A percentile compares a stretch with the other conserved stretches of the same genome.
Conservation (phyloP, 352 stramenopile species). For the Phytophthora pinifolia region DNA sequence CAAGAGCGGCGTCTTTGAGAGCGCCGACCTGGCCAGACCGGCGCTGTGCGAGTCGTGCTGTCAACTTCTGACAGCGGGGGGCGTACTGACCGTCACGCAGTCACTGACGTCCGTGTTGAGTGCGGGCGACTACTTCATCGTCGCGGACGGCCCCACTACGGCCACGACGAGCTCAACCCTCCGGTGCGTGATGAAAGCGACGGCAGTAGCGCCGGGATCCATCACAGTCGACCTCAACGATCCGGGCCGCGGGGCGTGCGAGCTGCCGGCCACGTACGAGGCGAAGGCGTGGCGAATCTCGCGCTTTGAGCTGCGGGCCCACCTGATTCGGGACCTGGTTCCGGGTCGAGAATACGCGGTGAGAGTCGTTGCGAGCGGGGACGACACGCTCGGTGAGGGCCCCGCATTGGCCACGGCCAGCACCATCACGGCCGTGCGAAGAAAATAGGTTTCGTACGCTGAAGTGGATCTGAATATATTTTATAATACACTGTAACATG, state of each 20-base stretch:
- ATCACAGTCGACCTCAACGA: constrained; percentile 36
- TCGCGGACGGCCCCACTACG: constrained; percentile 47
- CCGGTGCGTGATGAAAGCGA: constrained; percentile 56
- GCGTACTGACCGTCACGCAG: constrained; percentile 44
- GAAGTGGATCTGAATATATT: too few relatives aligned
- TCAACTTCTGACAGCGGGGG: constrained; percentile 44
- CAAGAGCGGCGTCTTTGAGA: constrained; percentile 32
- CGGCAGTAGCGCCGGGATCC: constrained; percentile 2
- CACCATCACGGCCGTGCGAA: constrained; percentile 18
- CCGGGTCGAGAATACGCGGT: constrained; percentile 72
- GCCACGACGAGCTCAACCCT: constrained; percentile 9
- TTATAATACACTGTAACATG: too few relatives aligned
- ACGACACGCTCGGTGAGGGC: constrained; percentile 42
- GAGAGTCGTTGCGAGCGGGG: constrained; percentile 43
- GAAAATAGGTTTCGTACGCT: neutral
- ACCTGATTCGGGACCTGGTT: constrained; percentile 59
- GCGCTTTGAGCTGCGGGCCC: constrained; percentile 60
- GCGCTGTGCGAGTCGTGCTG: constrained; percentile 55
- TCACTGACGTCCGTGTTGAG: constrained; percentile 25
- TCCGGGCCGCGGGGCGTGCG: constrained; percentile 29
- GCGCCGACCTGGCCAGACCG: constrained; percentile 25
- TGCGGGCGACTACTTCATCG: constrained; percentile 53
- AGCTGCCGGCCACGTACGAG: constrained; percentile 49
- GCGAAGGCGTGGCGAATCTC: constrained; percentile 59
- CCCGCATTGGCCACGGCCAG: constrained; percentile 22